A percentile compares a stretch with the other conserved stretches of the same genome.
Conservation (phyloP, 345 rosid genomes). For the Balakata baccata region DNA sequence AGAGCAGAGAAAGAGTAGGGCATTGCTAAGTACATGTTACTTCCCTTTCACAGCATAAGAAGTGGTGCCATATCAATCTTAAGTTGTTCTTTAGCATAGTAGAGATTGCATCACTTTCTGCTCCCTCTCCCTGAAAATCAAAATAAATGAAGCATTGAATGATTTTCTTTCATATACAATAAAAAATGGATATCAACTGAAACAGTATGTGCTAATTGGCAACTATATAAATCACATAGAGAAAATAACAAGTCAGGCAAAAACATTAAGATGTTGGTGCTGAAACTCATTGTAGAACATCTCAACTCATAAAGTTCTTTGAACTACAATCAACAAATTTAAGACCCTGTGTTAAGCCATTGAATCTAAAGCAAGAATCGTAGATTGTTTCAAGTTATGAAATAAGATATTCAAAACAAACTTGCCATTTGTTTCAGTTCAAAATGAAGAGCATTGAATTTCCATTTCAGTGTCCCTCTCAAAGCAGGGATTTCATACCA, state of each 20-base stretch:
- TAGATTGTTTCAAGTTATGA: neutral
- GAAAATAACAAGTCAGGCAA: no score
- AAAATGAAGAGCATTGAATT: no score
- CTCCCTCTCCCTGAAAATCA: constrained; percentile 31
- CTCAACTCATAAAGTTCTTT: no score
- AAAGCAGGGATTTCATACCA: no score
- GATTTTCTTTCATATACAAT: neutral
- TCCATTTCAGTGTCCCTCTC: no score
- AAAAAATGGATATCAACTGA: neutral
- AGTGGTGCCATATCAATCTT: constrained; percentile 42
- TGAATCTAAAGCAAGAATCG: neutral
- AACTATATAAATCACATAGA: no score
- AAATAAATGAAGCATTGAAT: neutral
- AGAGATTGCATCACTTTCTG: constrained; percentile 13
- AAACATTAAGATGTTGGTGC: no score
- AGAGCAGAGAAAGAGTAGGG: neutral
- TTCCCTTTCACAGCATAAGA: constrained; percentile 26
- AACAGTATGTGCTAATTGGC: neutral
- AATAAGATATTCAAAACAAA: neutral
- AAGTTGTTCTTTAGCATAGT: constrained; percentile 38
- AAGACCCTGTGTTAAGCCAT: no score
- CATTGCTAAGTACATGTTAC: neutral
- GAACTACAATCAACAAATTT: no score
- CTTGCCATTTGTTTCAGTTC: neutral
- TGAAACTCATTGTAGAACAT: no score